Base-by-base conservation (phyloP, 2,329 filamentous ascomycete species). In the Colletotrichum ledebouriae region DNA sequence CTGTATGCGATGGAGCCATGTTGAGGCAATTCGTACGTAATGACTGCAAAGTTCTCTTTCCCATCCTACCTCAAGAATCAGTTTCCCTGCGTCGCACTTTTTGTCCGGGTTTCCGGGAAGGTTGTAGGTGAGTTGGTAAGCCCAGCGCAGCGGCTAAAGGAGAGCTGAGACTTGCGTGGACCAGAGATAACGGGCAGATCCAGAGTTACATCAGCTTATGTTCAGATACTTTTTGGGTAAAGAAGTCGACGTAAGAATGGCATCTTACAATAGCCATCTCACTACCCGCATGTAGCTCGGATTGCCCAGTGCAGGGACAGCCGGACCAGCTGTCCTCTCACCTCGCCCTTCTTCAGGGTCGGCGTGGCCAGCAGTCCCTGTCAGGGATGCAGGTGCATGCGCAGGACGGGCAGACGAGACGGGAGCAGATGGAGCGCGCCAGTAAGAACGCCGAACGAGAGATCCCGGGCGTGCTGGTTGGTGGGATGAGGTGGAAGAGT, bases 231-330 rank as follows among this genome's bases (percentile, higher is more conserved):
- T 44, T 44, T 29, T 9, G 29, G 29, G 6, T 9, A 29, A 11
- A n/a, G 37, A 59, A 41, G 57, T 59, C 29, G 6, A 63, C 39
- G 22, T 13, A 33, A 65, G 47, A 52, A 39, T 53, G 12, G 33
- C 47, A 17, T 47, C 46, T 55, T 46, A 41, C 53, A 41, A 50
- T 15, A 29, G 22, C 17, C 37, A 55, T 15, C 22, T 34, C 39
- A 46, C 59, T 9, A 33, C 25, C 11, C 3, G 25, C 33, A 25
- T 50, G 59, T 59, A 20, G 22, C 25, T 39, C 7, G 37, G 44
- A 52, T 52, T 29, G 34, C 47, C 65, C 65, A 68, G 60, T 59
- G 65, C 65, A 65, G 60, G 60, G 65, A 68, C 65, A 65, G 55
- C 60, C 60, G 33, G 17, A 33, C 61, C 29, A 55, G n/a, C 53